These are phyloP conservation scores for Fusarium decemcellulare DNA, from an alignment of 2,329 filamentous ascomycete species.

Conservation along the genomic window DNA sequence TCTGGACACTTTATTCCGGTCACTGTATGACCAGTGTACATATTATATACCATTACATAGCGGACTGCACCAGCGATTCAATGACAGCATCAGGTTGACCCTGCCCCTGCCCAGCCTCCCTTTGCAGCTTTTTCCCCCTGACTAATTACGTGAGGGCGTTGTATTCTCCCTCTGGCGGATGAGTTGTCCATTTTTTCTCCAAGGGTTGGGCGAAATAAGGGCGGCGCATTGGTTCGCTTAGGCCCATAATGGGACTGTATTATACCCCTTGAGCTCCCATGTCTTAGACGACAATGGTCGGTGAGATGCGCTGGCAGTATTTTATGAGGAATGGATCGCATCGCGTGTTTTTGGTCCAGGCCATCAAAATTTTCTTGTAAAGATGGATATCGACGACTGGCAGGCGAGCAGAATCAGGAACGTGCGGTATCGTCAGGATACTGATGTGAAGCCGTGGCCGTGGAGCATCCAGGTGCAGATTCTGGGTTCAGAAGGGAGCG, in stretches of 20 bases:
- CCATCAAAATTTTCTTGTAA: not conserved
- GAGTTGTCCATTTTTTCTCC: not conserved
- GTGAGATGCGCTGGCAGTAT: not conserved
- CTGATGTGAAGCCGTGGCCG: constrained; percentile 26
- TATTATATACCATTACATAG: constrained; percentile 9
- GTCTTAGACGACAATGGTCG: not conserved
- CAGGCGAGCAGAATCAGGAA: constrained; percentile 32
- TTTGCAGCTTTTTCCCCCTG: no score
- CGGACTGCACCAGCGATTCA: constrained; percentile 6
- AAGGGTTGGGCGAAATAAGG: not conserved
- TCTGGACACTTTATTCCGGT: constrained; percentile 15
- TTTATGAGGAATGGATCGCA: not conserved
- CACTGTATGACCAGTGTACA: constrained; percentile 8
- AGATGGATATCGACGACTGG: constrained; percentile 36
- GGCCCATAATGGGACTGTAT: not conserved
- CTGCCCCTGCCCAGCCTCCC: constrained; percentile 1
- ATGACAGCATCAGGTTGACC: constrained; percentile 17
- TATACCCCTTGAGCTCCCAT: not conserved
- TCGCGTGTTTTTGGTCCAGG: not conserved
- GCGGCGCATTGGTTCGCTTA: not conserved
- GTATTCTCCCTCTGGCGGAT: not conserved
- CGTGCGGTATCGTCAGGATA: constrained; percentile 30
- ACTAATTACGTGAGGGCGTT: not conserved
- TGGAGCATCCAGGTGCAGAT: constrained; percentile 38
- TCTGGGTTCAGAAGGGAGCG: constrained; percentile 25